A percentile compares a stretch with the other conserved stretches of the same genome.
Evolutionary conservation across 148 eudicot genomes (phyloP).

Genomic region (Vaccinium myrtillus): DNA sequence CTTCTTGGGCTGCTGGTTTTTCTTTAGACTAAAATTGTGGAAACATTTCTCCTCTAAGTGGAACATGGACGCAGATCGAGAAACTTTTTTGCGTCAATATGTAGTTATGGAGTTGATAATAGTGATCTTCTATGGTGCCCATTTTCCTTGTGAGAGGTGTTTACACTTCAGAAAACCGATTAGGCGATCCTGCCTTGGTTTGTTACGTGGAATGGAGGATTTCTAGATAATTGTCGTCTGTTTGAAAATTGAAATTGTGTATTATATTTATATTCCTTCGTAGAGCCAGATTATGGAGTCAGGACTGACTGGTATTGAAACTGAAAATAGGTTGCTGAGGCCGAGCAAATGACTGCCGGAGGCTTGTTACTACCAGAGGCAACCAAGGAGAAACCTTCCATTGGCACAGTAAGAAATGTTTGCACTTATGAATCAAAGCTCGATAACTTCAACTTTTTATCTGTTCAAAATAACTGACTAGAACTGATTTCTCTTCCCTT

Average conservation of each 20-base stretch:
- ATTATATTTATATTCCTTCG: background rate
- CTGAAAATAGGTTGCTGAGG: slow-evolving; percentile 65
- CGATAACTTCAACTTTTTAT: background rate
- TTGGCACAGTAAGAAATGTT: slow-evolving; percentile 64
- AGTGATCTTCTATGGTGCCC: background rate
- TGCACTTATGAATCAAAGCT: background rate
- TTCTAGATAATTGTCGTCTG: background rate
- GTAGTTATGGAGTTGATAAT: background rate
- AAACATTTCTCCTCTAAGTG: background rate
- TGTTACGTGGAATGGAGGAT: background rate
- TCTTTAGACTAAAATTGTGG: background rate
- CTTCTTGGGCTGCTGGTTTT: background rate
- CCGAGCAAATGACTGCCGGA: slow-evolving; percentile 78
- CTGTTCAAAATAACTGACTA: background rate
- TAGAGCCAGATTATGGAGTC: background rate
- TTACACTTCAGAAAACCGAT: background rate
- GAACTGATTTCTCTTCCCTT: background rate
- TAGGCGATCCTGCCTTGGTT: background rate
- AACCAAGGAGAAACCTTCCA: slow-evolving; percentile 80
- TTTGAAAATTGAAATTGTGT: no score
- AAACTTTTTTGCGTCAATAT: background rate
- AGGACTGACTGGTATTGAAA: background rate
- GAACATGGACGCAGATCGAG: background rate
- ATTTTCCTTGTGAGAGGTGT: background rate
- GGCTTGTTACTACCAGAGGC: slow-evolving; percentile 78